Evolutionary conservation across 768 basidiomycete genomes (phyloP).

Genomic region (Leccinum fibrillosum): DNA sequence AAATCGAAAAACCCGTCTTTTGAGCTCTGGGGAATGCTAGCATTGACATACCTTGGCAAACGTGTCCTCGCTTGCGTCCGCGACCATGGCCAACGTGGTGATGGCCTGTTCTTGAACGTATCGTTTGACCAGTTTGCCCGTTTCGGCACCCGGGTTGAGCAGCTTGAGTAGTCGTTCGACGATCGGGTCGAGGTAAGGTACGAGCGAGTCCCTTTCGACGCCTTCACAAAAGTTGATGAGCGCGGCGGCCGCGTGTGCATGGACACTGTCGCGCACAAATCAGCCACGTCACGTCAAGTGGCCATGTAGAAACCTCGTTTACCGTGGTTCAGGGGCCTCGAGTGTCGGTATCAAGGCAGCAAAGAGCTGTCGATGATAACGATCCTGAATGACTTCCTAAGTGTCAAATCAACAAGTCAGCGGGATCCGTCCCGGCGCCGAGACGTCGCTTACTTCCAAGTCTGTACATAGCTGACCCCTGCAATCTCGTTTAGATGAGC

Average conservation of each 20-base stretch:
- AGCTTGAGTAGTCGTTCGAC: constrained; percentile 61
- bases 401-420: not conserved
- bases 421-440: not conserved
- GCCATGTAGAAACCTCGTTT: constrained; percentile 7
- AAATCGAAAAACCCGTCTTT: not conserved
- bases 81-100: constrained; percentile 86
- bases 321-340: constrained; percentile 74
- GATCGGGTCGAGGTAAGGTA: constrained; percentile 78
- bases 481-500: constrained; percentile 1
- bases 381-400: constrained; percentile 73
- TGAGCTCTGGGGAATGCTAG: not conserved
- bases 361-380: constrained; percentile 67
- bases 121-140: constrained; percentile 39
- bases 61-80: constrained; percentile 75
- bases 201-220: constrained; percentile 65
- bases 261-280: constrained; percentile 50
- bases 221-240: constrained; percentile 92
- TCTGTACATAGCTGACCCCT: constrained; percentile 91
- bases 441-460: constrained; percentile 56
- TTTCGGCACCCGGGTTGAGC: constrained; percentile 49
- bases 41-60: constrained; percentile 59
- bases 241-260: constrained; percentile 83
- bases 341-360: constrained; percentile 67
- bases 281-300: not conserved
- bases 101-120: constrained; percentile 90